Evolutionary conservation across 805 yeast species (phyloP), one percentile per base, ranked within the genome.

Genomic region (Saccharomycopsis synnaedendra): DNA sequence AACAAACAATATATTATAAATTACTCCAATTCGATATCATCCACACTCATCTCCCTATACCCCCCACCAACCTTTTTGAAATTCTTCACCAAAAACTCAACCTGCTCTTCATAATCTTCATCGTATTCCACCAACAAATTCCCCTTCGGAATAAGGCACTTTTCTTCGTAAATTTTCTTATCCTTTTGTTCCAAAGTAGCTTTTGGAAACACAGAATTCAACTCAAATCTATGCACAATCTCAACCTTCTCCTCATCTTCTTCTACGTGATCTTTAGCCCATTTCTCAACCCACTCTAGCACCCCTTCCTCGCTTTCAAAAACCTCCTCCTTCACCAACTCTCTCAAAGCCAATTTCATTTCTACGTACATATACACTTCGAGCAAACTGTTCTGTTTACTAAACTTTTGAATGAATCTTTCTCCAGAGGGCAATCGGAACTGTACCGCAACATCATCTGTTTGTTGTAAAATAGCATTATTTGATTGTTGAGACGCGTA

Each of bases 131-230:
- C 72, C 45, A 82, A 61, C 30, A 83, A 55, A 53, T 75, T 80
- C 1, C 88, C 88, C 56, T 71, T 80, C n/a, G 93, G 93, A 74
- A 75, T 79, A n/a, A 83, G 58, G 36, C 72, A 65, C 1, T 64
- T 55, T 36, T 68, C 69, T 33, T 75, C 73, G 32, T 57, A 58
- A 4, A 83, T 60, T 2, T 46, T 30, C 19, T 50, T 46, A 0
- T 58, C 56, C 32, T 64, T 65, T 4, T 56, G 50, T 3, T 65
- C 68, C 10, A 84, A 60, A n/a, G 64, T 62, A 42, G 61, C 68
- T 52, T 85, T 71, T 3, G 88, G 88, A 60, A 79, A 72, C 2
- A 86, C 79, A 3, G 82, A 74, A 3, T 71, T 70, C 34, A 85
- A 62, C 47, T 71, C 74, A 60, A 85, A 84, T 35, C 32, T 40